These are phyloP conservation scores for Phaseolus coccineus DNA, from an alignment of 331 rosid genomes.

Conservation along the genomic window DNA sequence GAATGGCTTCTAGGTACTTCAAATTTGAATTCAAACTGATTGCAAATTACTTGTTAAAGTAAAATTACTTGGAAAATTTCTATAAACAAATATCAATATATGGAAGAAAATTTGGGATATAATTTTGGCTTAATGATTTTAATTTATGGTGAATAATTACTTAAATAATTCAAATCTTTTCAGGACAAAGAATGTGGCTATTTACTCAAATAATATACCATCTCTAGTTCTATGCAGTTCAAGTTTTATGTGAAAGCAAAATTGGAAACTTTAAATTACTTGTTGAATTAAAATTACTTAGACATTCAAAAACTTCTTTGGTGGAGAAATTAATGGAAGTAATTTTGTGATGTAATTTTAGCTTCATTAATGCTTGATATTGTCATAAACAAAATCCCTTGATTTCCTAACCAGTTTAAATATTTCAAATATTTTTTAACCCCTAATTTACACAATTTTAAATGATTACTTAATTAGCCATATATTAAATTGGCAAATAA, in stretches of 20 bases:
- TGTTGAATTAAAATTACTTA: not conserved
- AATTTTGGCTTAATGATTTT: not conserved
- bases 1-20: slow-evolving; percentile 37
- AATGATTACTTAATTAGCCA: not conserved
- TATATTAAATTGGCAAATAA: not conserved
- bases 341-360: not conserved
- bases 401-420: not conserved
- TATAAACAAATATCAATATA: not conserved
- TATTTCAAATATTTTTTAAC: not conserved
- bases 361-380: not conserved
- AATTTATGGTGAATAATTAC: not conserved
- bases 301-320: not conserved
- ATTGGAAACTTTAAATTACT: not conserved
- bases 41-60: not conserved
- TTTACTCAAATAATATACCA: not conserved
- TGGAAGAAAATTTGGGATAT: not conserved
- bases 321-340: not conserved
- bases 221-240: not conserved
- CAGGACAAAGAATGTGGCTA: not conserved
- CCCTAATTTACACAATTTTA: not conserved
- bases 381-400: not conserved
- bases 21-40: slow-evolving; percentile 9
- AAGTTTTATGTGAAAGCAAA: not conserved
- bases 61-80: not conserved
- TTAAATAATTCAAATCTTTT: not conserved